Evolutionary conservation across 2,329 filamentous ascomycete species (phyloP).

Genomic region (Colletotrichum magnum): DNA sequence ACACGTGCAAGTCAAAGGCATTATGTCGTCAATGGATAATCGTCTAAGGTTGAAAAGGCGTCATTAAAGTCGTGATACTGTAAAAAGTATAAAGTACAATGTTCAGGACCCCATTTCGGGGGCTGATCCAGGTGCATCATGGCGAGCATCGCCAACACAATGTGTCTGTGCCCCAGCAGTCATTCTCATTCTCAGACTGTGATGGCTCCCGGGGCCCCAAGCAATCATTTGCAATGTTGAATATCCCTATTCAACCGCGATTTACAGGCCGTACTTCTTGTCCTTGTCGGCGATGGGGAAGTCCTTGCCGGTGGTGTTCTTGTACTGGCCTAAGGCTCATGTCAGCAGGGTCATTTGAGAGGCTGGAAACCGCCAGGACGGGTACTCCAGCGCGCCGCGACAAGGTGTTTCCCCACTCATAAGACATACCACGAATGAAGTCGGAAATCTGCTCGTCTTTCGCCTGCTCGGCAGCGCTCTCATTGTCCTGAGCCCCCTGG

Average conservation of each 20-base stretch:
- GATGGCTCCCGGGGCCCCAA: too few species aligned
- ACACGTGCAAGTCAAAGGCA: too few species aligned
- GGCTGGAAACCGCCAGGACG: too few species aligned
- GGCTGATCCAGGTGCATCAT: not conserved
- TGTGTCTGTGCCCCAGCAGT: too few species aligned
- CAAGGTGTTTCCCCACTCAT: too few species aligned
- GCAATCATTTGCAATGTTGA: too few species aligned
- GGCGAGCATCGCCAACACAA: too few species aligned
- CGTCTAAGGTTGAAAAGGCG: not conserved
- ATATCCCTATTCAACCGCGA: too few species aligned
- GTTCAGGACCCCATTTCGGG: conserved; percentile 16
- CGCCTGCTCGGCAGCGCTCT: conserved; percentile 81
- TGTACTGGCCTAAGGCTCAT: conserved; percentile 68
- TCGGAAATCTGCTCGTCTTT: conserved; percentile 87
- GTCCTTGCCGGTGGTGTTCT: conserved; percentile 76
- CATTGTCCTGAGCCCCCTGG: conserved; percentile 79
- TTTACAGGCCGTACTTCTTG: conserved; percentile 37
- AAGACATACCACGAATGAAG: conserved; percentile 67
- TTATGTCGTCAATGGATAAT: not conserved
- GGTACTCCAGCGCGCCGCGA: too few species aligned
- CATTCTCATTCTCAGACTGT: too few species aligned
- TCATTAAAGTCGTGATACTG: conserved; percentile 21
- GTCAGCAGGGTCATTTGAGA: too few species aligned
- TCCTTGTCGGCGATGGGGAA: conserved; percentile 76
- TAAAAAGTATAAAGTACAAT: conserved; percentile 12